Conservation (phyloP, 306 rosid species). For the Prunus campanulata region DNA sequence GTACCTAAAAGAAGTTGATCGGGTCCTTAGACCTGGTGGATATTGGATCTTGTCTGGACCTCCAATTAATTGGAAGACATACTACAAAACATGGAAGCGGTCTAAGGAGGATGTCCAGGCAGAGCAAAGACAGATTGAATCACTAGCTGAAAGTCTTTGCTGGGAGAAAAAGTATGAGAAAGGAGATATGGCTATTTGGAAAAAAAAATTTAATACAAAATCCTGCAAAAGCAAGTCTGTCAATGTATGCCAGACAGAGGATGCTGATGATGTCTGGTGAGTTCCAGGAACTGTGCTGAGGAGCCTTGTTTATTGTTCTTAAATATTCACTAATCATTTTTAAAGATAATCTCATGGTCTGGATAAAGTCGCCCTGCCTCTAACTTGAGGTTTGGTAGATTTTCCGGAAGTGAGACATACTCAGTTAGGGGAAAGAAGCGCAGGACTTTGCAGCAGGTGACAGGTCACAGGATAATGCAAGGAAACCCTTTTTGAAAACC, state of each 20-base stretch:
- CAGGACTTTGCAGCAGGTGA: neutral
- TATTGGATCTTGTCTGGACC: constrained; percentile 97
- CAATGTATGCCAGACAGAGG: constrained; percentile 43
- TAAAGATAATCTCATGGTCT: neutral
- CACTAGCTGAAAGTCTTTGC: constrained; percentile 80
- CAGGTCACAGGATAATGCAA: neutral
- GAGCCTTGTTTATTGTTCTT: neutral
- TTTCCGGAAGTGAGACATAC: neutral
- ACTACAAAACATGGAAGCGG: constrained; percentile 83
- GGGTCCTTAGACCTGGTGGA: constrained; percentile 97
- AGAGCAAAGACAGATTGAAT: constrained; percentile 83
- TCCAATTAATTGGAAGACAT: constrained; percentile 97
- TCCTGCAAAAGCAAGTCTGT: constrained; percentile 60
- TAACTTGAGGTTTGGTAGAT: neutral
- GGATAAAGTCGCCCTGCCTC: too few species aligned
- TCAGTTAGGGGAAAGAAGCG: neutral
- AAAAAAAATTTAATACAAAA: constrained; percentile 62
- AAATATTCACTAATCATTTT: neutral
- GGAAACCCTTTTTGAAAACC: neutral
- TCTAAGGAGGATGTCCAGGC: constrained; percentile 77
- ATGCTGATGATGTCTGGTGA: constrained; percentile 88
- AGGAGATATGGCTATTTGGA: constrained; percentile 92
- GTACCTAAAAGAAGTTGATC: constrained; percentile 93
- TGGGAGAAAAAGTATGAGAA: constrained; percentile 99
- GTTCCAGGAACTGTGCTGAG: constrained; percentile 17